These are phyloP conservation scores for Craterostigma plantagineum DNA, from an alignment of 257 asterid genomes.

Conservation along the genomic window DNA sequence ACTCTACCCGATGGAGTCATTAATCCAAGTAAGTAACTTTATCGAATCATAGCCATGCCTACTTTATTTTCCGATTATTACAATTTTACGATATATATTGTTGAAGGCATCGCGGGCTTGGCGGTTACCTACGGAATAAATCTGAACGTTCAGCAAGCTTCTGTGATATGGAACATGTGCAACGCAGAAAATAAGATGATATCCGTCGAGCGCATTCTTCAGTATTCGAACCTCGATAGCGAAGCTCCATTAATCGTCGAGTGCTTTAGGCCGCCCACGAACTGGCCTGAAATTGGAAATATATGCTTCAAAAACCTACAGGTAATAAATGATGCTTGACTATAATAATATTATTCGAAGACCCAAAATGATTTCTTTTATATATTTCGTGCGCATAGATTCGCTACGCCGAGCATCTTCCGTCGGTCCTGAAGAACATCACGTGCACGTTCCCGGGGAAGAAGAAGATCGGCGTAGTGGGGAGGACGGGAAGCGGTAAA, in stretches of 20 bases:
- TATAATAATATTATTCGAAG: no score
- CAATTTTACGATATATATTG: conserved; percentile 1
- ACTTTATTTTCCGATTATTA: no score
- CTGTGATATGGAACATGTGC: conserved; percentile 90
- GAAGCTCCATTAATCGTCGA: conserved; percentile 71
- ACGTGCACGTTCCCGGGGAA: conserved; percentile 88
- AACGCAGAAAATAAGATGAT: conserved; percentile 91
- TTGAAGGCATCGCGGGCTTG: conserved; percentile 79
- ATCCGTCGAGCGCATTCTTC: conserved; percentile 80
- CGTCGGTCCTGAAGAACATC: conserved; percentile 63
- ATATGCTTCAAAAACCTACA: conserved; percentile 58
- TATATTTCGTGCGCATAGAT: conserved; percentile 29
- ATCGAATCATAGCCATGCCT: no score
- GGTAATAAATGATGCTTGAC: conserved; percentile 16
- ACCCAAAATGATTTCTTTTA: no score
- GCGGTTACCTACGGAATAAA: conserved; percentile 92
- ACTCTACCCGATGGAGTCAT: conserved; percentile 87
- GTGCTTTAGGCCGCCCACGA: conserved; percentile 38
- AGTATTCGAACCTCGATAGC: conserved; percentile 65
- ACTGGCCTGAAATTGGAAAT: conserved; percentile 68
- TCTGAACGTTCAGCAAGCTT: conserved; percentile 67
- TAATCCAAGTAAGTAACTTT: conserved; percentile 49
- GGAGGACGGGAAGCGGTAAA: conserved; percentile 92
- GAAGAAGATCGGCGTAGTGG: conserved; percentile 83
- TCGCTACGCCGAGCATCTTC: conserved; percentile 90